Conservation (phyloP, 805 yeast genomes). For the Barnettozyma wickerhamii region DNA sequence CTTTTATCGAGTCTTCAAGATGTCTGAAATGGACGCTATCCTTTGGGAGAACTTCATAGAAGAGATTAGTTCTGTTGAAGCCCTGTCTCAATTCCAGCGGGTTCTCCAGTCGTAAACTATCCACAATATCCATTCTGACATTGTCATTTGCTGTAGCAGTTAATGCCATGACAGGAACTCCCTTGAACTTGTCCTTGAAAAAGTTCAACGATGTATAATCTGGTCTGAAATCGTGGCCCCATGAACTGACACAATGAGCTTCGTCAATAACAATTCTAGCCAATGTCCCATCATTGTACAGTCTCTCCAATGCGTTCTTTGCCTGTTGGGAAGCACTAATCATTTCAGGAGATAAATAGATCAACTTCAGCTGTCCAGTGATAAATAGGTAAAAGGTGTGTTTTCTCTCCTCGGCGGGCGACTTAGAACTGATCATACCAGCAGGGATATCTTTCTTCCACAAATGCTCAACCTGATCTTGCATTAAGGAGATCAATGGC, state of each 20-base stretch:
- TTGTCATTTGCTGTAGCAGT: slow-evolving; percentile 96
- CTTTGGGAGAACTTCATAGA: slow-evolving; percentile 73
- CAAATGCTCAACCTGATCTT: slow-evolving; percentile 89
- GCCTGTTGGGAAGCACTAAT: slow-evolving; percentile 70
- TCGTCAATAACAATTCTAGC: slow-evolving; percentile 94
- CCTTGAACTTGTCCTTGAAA: slow-evolving; percentile 70
- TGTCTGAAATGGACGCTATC: slow-evolving; percentile 49
- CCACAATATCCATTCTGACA: slow-evolving; percentile 81
- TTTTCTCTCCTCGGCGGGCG: slow-evolving; percentile 56
- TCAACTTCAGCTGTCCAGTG: slow-evolving; percentile 64
- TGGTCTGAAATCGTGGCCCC: slow-evolving; percentile 99
- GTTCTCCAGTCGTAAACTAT: slow-evolving; percentile 59
- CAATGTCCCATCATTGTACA: slow-evolving; percentile 51
- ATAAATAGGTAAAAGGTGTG: slow-evolving; percentile 58
- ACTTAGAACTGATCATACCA: slow-evolving; percentile 82
- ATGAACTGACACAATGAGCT: slow-evolving; percentile 96
- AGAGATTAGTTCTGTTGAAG: slow-evolving; percentile 84
- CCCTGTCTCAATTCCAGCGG: slow-evolving; percentile 79
- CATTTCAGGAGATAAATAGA: slow-evolving; percentile 95
- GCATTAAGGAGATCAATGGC: slow-evolving; percentile 94
- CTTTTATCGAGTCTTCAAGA: slow-evolving; percentile 50
- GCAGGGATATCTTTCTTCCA: slow-evolving; percentile 66
- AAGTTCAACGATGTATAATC: slow-evolving; percentile 80
- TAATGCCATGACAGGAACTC: slow-evolving; percentile 88
- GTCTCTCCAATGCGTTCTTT: slow-evolving; percentile 52